Evolutionary conservation across 2,329 filamentous ascomycete genomes (phyloP), one percentile per base, ranked within the genome.

Genomic region (Ilyonectria robusta): DNA sequence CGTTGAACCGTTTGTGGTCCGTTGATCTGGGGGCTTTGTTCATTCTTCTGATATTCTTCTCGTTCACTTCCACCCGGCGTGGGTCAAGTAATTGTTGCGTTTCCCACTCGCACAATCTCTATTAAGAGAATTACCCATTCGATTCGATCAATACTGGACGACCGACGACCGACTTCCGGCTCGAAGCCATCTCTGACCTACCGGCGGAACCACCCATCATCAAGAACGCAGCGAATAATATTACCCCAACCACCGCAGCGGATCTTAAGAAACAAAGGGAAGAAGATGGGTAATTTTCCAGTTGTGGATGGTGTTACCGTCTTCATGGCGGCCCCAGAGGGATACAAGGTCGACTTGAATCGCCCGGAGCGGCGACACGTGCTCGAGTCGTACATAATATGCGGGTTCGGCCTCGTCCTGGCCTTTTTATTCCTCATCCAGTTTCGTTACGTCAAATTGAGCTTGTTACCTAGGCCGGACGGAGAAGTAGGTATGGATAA

Each of bases 341-440:
- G 69, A n/a, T 82, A 80, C 58, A 60, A 70, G 1, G 76, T 80
- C 26, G 68, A 82, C 64, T 80, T 81, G 51, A 72, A 76, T 3
- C 66, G 80, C 40, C 80, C 80, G 0, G 68, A 72, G n/a, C 66
- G 69, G 8, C 71, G 72, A 0, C 65, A 71, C 8, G 72, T 70
- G 17, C n/a, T 69, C 6, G 71, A 59, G 7, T 57, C 73, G 2
- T 77, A 77, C 26, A 29, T 67, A 2, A 46, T 71, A 3, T 70
- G 66, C 1, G 69, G 67, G 6, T 23, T 76, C 17, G 73, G 75
- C 13, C 72, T 67, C 19, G 8, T 56, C 6, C 58, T 77, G 10
- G 60, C 72, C 11, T 31, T 73, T 7, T 31, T 75, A 40, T 77
- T 77, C 56, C 56, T 76, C 47, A 6, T 50, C 6, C 75, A 77